Base-by-base conservation (phyloP, 495 filamentous ascomycete species). In the Venustampulla echinocandica region DNA sequence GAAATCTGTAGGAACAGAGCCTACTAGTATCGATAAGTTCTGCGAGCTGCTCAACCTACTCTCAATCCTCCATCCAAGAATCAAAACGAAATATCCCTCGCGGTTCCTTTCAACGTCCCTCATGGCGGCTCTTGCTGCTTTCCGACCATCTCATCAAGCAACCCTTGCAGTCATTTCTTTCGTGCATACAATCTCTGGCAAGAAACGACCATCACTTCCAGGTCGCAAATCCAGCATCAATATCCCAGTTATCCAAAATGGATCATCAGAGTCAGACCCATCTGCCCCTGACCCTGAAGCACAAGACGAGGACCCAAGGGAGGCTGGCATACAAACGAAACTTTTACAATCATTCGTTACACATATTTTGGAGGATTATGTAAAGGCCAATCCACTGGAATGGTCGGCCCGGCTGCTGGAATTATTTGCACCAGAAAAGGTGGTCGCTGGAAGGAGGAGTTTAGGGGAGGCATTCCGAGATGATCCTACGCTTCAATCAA, bases 61-160 rank as follows among this genome's bases (percentile, higher is more conserved):
- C 1, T 77, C 80, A 2, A 82, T 85, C n/a, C 74, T 96, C 6
- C 92, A 95, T 61, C 74, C 74, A 13, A 80, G 92, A 34, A 90
- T 98, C 61, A 80, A 84, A 61, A 92, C 92, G 2, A 90, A 89
- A 64, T 84, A 82, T 46, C 92, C 92, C 1, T 93, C 87, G 46
- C 83, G 90, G 14, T 98, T 98, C 62, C 72, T 98, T 23, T 86
- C 85, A n/a, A 86, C 86, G 1, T 87, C 87, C 23, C 74, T 97
- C 13, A 82, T 85, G 48, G 84, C 87, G 10, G 76, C 87, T 10
- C 68, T 85, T 14, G 70, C 76, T 24, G 75, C 82, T 3, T 94
- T 88, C 61, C 71, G 74, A 27, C 66, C 73, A 49, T 70, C 66
- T 23, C 73, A 76, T 21, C 82, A 84, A 59, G 79, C 82, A 53